Evolutionary conservation across 345 rosid species (phyloP), one percentile per base, ranked within the genome.

Genomic region (Rhodamnia rubescens): DNA sequence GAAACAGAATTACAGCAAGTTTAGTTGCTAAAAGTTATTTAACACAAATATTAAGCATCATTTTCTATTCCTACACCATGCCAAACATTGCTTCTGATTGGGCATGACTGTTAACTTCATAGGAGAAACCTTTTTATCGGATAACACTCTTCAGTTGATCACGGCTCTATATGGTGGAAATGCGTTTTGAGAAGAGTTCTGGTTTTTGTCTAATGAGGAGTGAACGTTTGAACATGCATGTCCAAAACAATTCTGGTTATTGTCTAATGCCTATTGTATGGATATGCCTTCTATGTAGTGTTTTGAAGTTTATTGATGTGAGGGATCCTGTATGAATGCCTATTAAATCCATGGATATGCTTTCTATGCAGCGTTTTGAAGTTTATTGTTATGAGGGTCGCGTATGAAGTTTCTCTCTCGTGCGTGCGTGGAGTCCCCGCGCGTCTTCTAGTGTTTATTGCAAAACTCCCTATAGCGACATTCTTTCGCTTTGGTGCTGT

Each of bases 401-500:
- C 2, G 78, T 69, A 8, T 69, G 47, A 32, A 69, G 47, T 64
- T 24, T 64, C 42, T 64, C 44, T 32, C 44, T 54, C 57, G 51
- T 49, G 42, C 8, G 78, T 9, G 78, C 47, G 32, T 64, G 78
- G 51, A 69, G 78, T 69, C 29, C 24, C 9, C 1, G 1, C 21
- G 6, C 18, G 75, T 14, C 44, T 22, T 32, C 29, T 64, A 32
- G 16, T 32, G 75, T 32, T 32, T 20, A 32, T 64, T 47, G 50
- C 50, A 47, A 96, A 98, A 82, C 95, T 97, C 85, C 98, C 99
- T 11, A 83, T 95, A 47, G 90, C 95, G 27, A 90, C 95, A 5
- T 91, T 97, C 90, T 97, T 96, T 87, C 98, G 95, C 88, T 94
- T 95, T 85, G 98, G 98, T 36, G 85, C 95, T 5, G 98, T 97